A percentile compares a stretch with the other conserved stretches of the same genome.
phyloP scores from a whole-genome alignment of 2,329 filamentous ascomycete genomes.

The Coniochaeta prunicola region DNA sequence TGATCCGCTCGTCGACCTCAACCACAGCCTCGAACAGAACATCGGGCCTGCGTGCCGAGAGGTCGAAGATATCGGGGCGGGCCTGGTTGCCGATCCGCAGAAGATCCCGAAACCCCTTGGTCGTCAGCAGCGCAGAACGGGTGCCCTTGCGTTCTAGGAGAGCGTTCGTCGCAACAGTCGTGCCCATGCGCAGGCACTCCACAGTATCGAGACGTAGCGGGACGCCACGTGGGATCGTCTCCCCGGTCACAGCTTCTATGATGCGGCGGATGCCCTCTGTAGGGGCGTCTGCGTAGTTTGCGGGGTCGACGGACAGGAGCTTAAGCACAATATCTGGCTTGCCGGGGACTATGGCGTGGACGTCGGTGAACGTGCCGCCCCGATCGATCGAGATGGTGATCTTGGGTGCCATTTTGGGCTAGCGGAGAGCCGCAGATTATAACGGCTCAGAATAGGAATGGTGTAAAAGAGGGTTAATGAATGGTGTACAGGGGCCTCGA shows the following conservation, averaged over 20 bases:
- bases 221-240: conserved; percentile 52
- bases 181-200: conserved; percentile 52
- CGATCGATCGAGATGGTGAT: conserved; percentile 29
- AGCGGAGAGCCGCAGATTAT: background rate
- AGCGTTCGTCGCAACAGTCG: conserved; percentile 62
- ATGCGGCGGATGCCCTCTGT: conserved; percentile 58
- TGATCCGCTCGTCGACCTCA: conserved; percentile 60
- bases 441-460: background rate
- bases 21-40: conserved; percentile 3
- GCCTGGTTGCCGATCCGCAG: conserved; percentile 2
- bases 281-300: conserved; percentile 61
- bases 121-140: conserved; percentile 57
- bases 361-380: conserved; percentile 62
- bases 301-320: conserved; percentile 59
- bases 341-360: conserved; percentile 52
- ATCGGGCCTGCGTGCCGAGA: conserved; percentile 1
- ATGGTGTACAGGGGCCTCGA: too few relatives aligned
- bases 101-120: conserved; percentile 45
- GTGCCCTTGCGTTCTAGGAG: conserved; percentile 60
- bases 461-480: background rate
- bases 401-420: conserved; percentile 5
- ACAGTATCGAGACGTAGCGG: conserved; percentile 42
- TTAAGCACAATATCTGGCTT: conserved; percentile 63
- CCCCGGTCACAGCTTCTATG: conserved; percentile 24
- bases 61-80: conserved; percentile 4